Evolutionary conservation across 805 yeast species (phyloP), one percentile per base, ranked within the genome.

Genomic region (Brettanomyces naardenensis): DNA sequence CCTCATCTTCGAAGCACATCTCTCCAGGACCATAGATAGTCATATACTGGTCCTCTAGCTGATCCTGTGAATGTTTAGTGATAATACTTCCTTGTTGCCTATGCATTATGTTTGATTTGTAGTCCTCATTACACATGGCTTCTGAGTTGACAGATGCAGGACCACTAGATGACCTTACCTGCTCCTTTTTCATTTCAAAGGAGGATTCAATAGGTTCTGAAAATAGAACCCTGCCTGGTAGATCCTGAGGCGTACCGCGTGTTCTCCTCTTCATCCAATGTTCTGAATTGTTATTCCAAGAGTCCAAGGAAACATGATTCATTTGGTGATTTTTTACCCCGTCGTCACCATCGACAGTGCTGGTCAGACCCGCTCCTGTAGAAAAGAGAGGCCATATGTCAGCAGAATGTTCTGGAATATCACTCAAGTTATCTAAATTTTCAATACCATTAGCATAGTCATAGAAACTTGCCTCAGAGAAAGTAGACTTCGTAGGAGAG

Each of bases 251-350:
- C 19, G 52, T 54, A 19, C 40, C 7, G 25, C 56, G 36, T 25
- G 50, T 50, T 35, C 47, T 51, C 31, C 46, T 44, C 11, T 40
- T 37, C 13, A 44, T 20, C 60, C 60, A 55, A 2, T 28, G 33
- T 5, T 35, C 40, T 1, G 51, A 41, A 30, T 54, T 48, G 10
- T 44, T 35, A 13, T 54, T 46, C 60, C 60, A 55, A 3, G 52
- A 31, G n/a, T 55, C 59, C n/a, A 53, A 40, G 10, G 58, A 52
- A 7, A 55, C 48, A 33, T 51, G 52, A 30, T 45, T 44, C 22
- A 49, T 11, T 5, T 25, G 23, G 7, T 31, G 11, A 23, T 11
- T 7, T 21, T 3, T 19, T 22, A 13, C 17, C 10, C n/a, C n/a
- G 14, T 9, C 29, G 26, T 19, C 25, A 11, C 6, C 35, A 23